Conservation (phyloP, 164 flowering plant species). For the Nymphaea colorata region DNA sequence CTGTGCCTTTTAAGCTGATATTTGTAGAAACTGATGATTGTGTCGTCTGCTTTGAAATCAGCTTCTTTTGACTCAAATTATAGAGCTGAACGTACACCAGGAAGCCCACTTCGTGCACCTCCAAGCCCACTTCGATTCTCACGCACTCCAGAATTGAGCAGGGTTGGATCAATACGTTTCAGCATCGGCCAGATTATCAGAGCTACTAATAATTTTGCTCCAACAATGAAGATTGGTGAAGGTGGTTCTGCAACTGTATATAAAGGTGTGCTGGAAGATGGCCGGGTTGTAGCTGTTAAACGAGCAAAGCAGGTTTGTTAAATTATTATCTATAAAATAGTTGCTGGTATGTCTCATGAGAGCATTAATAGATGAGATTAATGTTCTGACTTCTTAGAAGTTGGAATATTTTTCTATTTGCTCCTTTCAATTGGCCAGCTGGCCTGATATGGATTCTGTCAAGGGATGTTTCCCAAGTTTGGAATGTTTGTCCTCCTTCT, state of each 20-base stretch:
- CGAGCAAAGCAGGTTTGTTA: conserved; percentile 70
- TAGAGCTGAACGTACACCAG: conserved; percentile 28
- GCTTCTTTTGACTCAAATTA: conserved; percentile 33
- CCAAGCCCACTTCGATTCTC: conserved; percentile 76
- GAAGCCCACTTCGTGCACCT: conserved; percentile 49
- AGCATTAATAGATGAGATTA: too few species aligned
- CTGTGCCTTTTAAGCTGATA: neutral
- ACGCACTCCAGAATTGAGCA: conserved; percentile 49
- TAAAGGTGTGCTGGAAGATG: conserved; percentile 64
- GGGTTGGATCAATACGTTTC: conserved; percentile 67
- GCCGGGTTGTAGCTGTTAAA: conserved; percentile 80
- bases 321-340: too few species aligned
- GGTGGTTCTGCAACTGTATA: conserved; percentile 93
- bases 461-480: too few species aligned
- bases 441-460: too few species aligned
- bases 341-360: too few species aligned
- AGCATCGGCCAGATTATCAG: conserved; percentile 47
- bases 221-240: conserved; percentile 56
- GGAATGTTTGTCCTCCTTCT: too few species aligned
- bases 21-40: neutral
- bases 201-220: conserved; percentile 78
- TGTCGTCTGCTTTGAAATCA: conserved; percentile 45
- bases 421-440: too few species aligned
- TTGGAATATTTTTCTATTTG: too few species aligned
- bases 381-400: too few species aligned